These are phyloP conservation scores for Elongisporangium senticosum DNA, from an alignment of 352 stramenopile genomes.

Conservation along the genomic window DNA sequence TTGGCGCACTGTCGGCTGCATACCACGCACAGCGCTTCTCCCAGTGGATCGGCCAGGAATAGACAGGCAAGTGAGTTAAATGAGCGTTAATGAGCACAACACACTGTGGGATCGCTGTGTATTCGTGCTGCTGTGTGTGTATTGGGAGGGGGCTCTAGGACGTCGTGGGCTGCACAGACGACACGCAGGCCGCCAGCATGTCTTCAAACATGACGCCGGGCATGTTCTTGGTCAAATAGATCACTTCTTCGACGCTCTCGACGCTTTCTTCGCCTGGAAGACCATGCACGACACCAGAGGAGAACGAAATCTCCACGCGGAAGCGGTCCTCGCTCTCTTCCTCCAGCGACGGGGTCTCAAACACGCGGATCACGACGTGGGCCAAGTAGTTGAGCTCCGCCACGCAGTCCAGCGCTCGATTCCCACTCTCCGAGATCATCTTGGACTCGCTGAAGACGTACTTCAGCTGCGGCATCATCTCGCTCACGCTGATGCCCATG, in stretches of 20 bases:
- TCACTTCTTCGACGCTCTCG: slow-evolving; percentile 45
- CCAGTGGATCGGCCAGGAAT: slow-evolving; percentile 84
- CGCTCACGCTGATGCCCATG: slow-evolving; percentile 82
- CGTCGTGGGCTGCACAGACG: slow-evolving; percentile 48
- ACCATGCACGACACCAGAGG: slow-evolving; percentile 54
- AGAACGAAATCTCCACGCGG: slow-evolving; percentile 84
- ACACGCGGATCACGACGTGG: slow-evolving; percentile 98
- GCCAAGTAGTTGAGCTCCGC: slow-evolving; percentile 98
- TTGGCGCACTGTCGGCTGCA: slow-evolving; percentile 69
- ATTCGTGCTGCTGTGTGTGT: background rate
- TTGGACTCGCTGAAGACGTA: slow-evolving; percentile 81
- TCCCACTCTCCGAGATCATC: slow-evolving; percentile 70
- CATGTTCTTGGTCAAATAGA: slow-evolving; percentile 85
- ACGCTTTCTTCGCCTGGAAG: slow-evolving; percentile 8
- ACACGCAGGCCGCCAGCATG: slow-evolving; percentile 81
- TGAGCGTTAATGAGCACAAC: background rate
- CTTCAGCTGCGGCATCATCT: slow-evolving; percentile 72
- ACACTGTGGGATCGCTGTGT: background rate
- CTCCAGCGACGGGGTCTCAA: slow-evolving; percentile 90
- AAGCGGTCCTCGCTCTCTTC: slow-evolving; percentile 83
- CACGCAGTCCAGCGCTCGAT: slow-evolving; percentile 75
- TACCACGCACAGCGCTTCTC: slow-evolving; percentile 81
- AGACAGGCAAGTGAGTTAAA: slow-evolving; percentile 6
- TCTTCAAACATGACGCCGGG: slow-evolving; percentile 86
- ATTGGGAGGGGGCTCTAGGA: background rate